Evolutionary conservation across 371 early-diverging fungal genomes (phyloP).

Genomic region (Thermomucor indicae-seudaticae): DNA sequence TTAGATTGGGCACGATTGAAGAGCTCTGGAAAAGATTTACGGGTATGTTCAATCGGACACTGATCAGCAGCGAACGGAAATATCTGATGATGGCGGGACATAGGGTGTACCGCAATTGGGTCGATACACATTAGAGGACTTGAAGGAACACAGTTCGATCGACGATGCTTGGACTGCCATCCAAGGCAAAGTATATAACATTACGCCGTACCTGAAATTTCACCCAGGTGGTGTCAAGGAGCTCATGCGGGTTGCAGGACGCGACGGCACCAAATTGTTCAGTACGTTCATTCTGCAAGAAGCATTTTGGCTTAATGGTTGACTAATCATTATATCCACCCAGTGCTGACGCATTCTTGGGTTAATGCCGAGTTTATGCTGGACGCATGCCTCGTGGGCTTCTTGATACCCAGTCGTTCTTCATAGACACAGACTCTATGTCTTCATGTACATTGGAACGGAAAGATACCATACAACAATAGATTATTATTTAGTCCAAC

Average conservation of each 20-base stretch:
- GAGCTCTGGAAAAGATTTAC: constrained; percentile 70
- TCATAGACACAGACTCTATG: no score
- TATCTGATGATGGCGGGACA: background rate
- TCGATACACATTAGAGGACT: constrained; percentile 71
- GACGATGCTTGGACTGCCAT: constrained; percentile 95
- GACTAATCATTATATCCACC: background rate
- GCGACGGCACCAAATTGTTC: constrained; percentile 91
- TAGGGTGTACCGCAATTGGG: constrained; percentile 55
- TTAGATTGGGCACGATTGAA: constrained; percentile 91
- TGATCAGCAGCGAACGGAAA: background rate
- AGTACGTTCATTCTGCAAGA: constrained; percentile 45
- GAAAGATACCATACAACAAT: no score
- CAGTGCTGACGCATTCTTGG: constrained; percentile 89
- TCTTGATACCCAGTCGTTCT: constrained; percentile 45
- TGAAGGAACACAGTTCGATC: constrained; percentile 71
- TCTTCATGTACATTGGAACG: background rate
- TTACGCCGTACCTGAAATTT: constrained; percentile 90
- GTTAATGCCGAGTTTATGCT: constrained; percentile 86
- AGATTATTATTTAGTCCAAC: no score
- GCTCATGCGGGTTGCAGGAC: constrained; percentile 92
- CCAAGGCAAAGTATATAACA: constrained; percentile 91
- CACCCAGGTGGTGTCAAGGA: constrained; percentile 92
- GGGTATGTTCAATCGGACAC: constrained; percentile 37
- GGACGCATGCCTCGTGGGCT: constrained; percentile 84
- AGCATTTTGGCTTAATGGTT: background rate